Conservation (phyloP, 345 rosid species). For the Dimocarpus longan region DNA sequence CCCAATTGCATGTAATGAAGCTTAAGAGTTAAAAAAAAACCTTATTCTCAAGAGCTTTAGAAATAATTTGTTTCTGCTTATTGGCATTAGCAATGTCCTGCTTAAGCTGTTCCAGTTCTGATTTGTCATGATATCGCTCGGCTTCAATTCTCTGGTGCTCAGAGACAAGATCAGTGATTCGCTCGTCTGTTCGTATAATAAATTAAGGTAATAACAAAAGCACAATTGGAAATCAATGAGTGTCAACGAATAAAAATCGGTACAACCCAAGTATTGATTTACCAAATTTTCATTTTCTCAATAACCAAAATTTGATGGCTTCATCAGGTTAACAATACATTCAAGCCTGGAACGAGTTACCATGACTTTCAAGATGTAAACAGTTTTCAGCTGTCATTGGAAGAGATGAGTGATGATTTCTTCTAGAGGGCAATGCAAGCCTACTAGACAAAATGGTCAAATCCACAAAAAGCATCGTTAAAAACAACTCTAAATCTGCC, state of each 20-base stretch:
- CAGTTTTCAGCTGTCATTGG: neutral
- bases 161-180: slow-evolving; percentile 75
- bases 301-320: slow-evolving; percentile 2
- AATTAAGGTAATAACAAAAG: slow-evolving; percentile 43
- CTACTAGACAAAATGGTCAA: neutral
- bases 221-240: slow-evolving; percentile 7
- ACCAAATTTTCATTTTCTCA: slow-evolving; percentile 3
- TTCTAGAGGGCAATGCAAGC: neutral
- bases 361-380: neutral
- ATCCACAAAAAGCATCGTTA: neutral
- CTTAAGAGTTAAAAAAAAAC: slow-evolving; percentile 36
- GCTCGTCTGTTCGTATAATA: slow-evolving; percentile 73
- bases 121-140: slow-evolving; percentile 65
- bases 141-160: slow-evolving; percentile 97
- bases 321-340: neutral
- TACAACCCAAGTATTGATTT: neutral
- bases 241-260: slow-evolving; percentile 2
- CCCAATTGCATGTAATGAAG: neutral
- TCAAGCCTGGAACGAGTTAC: neutral
- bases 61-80: slow-evolving; percentile 70
- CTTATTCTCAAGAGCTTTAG: slow-evolving; percentile 80
- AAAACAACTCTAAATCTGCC: neutral
- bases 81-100: slow-evolving; percentile 76
- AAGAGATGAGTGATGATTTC: neutral
- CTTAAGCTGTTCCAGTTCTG: slow-evolving; percentile 77